Evolutionary conservation across 2,329 filamentous ascomycete genomes (phyloP).

Genomic region (Verticillium albo-atrum): DNA sequence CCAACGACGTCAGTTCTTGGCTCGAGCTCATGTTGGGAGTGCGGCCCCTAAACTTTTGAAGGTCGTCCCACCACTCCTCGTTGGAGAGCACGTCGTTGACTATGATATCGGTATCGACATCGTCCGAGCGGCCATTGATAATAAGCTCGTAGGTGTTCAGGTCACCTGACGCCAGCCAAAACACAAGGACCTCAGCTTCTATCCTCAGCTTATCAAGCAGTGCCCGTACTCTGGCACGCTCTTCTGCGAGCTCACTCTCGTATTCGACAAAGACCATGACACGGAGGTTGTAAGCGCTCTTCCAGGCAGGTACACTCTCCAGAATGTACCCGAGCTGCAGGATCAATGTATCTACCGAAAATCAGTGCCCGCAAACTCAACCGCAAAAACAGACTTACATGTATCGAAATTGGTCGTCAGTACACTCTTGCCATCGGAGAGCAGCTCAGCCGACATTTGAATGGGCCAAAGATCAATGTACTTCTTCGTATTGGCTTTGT

Average conservation of each 20-base stretch:
- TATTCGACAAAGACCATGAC: constrained; percentile 89
- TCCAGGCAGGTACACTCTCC: constrained; percentile 77
- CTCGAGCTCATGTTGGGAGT: constrained; percentile 31
- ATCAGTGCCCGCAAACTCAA: constrained; percentile 8
- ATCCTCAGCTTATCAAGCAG: constrained; percentile 79
- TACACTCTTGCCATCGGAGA: constrained; percentile 60
- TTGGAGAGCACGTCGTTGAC: constrained; percentile 64
- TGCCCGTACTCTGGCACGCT: constrained; percentile 65
- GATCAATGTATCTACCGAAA: constrained; percentile 62
- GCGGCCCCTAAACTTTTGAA: constrained; percentile 51
- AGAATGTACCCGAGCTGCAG: constrained; percentile 82
- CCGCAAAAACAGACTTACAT: constrained; percentile 45
- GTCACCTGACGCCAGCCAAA: constrained; percentile 72
- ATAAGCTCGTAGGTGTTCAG: constrained; percentile 73
- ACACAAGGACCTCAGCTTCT: constrained; percentile 72
- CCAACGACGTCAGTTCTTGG: constrained; percentile 38
- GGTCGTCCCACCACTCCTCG: constrained; percentile 80
- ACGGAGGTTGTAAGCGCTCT: constrained; percentile 64
- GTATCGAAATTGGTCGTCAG: constrained; percentile 90
- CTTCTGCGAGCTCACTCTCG: constrained; percentile 76
- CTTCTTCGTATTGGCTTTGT: constrained; percentile 59
- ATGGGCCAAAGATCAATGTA: constrained; percentile 90
- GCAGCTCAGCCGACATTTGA: constrained; percentile 84
- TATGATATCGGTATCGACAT: constrained; percentile 42
- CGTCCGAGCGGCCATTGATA: constrained; percentile 61